Evolutionary conservation across 352 stramenopile species (phyloP).

Genomic region (Phytophthora lateralis): DNA sequence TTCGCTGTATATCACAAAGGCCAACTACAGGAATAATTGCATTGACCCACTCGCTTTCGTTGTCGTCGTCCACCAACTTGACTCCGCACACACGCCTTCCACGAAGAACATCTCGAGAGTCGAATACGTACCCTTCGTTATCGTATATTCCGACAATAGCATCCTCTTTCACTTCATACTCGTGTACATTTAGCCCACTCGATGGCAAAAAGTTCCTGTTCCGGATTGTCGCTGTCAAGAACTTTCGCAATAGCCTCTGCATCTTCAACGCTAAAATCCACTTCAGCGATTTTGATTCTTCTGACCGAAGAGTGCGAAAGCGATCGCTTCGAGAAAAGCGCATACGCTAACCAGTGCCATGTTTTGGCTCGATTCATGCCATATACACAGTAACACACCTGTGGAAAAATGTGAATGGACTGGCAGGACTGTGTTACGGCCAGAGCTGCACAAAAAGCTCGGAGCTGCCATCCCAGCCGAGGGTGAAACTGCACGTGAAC

Average conservation of each 20-base stretch:
- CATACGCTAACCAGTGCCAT: conserved; percentile 11
- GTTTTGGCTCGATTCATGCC: background rate
- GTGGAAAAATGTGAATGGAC: background rate
- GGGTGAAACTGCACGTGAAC: background rate
- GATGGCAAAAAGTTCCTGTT: background rate
- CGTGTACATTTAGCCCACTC: background rate
- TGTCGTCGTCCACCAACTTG: background rate
- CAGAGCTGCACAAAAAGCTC: background rate
- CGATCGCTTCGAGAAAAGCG: conserved; percentile 6
- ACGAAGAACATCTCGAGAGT: background rate
- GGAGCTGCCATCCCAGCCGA: background rate
- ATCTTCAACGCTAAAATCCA: background rate
- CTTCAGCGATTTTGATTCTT: background rate
- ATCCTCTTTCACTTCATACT: conserved; percentile 1
- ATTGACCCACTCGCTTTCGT: conserved; percentile 4
- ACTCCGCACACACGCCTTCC: background rate
- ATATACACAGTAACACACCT: background rate
- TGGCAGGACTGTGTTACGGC: conserved; percentile 1
- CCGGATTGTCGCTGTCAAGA: background rate
- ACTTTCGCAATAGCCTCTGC: background rate
- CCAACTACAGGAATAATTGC: conserved; percentile 4
- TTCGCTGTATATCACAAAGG: background rate
- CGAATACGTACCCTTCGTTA: background rate
- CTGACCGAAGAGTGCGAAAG: background rate
- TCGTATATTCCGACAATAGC: background rate